phyloP scores from a whole-genome alignment of 352 stramenopile species.

The Peronosclerospora sorghi region DNA sequence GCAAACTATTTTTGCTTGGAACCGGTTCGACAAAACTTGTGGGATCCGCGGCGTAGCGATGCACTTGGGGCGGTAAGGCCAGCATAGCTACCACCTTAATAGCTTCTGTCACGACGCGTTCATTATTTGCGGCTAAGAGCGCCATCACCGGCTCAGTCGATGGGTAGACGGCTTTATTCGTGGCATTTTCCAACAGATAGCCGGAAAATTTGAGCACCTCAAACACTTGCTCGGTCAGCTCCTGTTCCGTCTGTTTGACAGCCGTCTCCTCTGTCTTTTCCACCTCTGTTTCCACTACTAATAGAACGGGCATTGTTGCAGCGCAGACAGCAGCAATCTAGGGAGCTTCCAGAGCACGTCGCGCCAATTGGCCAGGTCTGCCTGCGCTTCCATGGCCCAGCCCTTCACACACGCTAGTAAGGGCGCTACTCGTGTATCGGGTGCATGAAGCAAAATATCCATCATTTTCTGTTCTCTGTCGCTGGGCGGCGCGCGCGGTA shows the following conservation, averaged over 20 bases:
- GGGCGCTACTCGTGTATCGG: constrained; percentile 31
- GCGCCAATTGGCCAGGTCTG: constrained; percentile 60
- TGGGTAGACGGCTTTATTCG: constrained; percentile 67
- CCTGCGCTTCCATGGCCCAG: constrained; percentile 75
- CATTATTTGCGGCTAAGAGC: constrained; percentile 53
- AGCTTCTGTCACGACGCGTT: constrained; percentile 55
- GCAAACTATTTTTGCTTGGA: constrained; percentile 23
- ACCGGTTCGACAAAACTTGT: constrained; percentile 33
- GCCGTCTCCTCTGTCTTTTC: constrained; percentile 9
- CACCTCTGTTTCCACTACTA: constrained; percentile 24
- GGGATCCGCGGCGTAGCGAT: constrained; percentile 52
- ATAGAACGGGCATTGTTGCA: constrained; percentile 31
- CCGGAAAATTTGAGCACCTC: constrained; percentile 65
- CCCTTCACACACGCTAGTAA: constrained; percentile 57
- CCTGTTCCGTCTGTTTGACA: constrained; percentile 19
- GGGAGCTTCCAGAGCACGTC: constrained; percentile 48
- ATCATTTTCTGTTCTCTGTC: constrained; percentile 50
- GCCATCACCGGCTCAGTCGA: constrained; percentile 36
- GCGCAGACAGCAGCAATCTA: constrained; percentile 29
- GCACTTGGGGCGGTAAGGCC: constrained; percentile 47
- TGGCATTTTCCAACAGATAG: constrained; percentile 68
- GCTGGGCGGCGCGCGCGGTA: constrained; percentile 27
- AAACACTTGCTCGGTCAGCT: constrained; percentile 45
- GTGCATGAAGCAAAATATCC: constrained; percentile 42
- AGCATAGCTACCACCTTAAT: constrained; percentile 67